phyloP scores from a whole-genome alignment of 768 basidiomycete species.

The Pholiota microspora region DNA sequence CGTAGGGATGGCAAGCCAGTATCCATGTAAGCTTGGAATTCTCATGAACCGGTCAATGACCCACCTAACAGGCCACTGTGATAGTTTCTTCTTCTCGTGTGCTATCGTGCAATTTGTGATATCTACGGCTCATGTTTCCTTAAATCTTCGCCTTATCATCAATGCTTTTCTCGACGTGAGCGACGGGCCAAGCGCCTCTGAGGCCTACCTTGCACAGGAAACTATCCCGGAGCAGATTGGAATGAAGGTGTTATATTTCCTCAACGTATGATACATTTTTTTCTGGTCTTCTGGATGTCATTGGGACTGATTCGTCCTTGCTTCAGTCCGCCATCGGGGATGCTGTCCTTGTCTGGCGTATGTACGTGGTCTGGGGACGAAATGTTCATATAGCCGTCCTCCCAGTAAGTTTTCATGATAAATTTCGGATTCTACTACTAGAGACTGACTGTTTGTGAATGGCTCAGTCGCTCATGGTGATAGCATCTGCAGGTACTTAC shows the following conservation, averaged over 20 bases:
- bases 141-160: slow-evolving; percentile 3
- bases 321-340: slow-evolving; percentile 3
- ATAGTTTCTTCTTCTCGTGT: slow-evolving; percentile 5
- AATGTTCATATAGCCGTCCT: slow-evolving; percentile 2
- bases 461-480: slow-evolving; percentile 2
- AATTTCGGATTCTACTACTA: background rate
- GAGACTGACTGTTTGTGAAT: background rate
- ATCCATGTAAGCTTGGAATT: background rate
- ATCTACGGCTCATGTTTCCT: background rate
- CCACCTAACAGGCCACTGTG: background rate
- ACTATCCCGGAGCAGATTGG: slow-evolving; percentile 7
- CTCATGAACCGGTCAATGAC: background rate
- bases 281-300: background rate
- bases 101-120: slow-evolving; percentile 4
- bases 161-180: slow-evolving; percentile 1
- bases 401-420: background rate
- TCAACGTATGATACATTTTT: background rate
- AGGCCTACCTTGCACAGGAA: slow-evolving; percentile 6
- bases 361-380: slow-evolving; percentile 5
- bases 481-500: slow-evolving; percentile 3
- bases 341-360: slow-evolving; percentile 7
- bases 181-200: background rate
- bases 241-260: slow-evolving; percentile 1
- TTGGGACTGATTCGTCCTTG: too few species aligned
- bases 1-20: slow-evolving; percentile 1